phyloP scores from a whole-genome alignment of 2,329 filamentous ascomycete genomes.

The Fusarium sp. region DNA sequence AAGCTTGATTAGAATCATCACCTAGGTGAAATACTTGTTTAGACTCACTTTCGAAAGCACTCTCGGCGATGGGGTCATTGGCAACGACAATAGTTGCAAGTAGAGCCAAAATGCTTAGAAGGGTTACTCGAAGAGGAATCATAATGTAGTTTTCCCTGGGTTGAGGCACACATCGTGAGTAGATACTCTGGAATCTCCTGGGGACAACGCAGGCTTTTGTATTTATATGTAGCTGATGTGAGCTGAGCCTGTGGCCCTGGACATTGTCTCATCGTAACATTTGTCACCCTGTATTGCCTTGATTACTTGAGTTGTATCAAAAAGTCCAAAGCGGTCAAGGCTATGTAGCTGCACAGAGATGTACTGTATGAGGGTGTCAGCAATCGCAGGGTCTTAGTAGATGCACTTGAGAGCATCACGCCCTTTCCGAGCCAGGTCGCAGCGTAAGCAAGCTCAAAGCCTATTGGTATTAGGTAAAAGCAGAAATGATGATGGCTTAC shows the following conservation, averaged over 20 bases:
- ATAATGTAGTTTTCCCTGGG: background rate
- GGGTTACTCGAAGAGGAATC: background rate
- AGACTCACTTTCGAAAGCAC: background rate
- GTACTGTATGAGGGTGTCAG: background rate
- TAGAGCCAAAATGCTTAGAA: background rate
- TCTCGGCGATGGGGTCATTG: background rate
- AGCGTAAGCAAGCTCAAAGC: background rate
- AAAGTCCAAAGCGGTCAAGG: background rate
- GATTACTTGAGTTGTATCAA: background rate
- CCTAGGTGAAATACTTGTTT: too few species aligned
- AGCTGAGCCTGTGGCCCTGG: background rate
- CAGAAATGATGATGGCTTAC: background rate
- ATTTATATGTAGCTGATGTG: background rate
- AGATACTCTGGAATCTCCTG: background rate
- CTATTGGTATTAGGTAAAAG: background rate
- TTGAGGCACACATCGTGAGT: background rate
- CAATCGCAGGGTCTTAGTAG: too few species aligned
- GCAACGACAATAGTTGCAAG: background rate
- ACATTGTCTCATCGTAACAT: background rate
- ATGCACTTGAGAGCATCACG: background rate
- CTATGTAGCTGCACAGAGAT: background rate
- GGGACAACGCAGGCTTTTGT: background rate
- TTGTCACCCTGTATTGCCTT: background rate
- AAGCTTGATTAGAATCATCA: background rate
- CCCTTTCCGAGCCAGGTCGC: background rate